Base-by-base conservation (phyloP, 1,139 yeast species). In the Nakaseomyces sp. region DNA sequence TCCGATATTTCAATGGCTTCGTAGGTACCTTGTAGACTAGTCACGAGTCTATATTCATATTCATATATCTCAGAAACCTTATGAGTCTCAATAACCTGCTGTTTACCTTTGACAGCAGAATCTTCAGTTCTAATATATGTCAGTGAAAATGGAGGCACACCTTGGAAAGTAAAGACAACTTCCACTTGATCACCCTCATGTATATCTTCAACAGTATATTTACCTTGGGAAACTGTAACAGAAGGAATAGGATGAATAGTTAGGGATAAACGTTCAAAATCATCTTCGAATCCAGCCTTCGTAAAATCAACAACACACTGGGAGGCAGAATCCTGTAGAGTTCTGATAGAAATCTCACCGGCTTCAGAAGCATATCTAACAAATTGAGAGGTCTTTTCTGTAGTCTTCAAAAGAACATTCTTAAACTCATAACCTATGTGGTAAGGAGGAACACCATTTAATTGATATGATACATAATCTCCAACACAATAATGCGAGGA, bases 121-220 rank as follows among this genome's bases (percentile, higher is more conserved):
- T 68, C 68, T 51, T 74, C 75, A 44, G 73, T 69, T 56, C 80
- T 70, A 5, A 76, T 76, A 51, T 74, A 75, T 1, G 76, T 74
- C 52, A 78, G 65, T 7, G 77, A 61, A 55, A 77, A 77, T 16
- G 94, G 94, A 12, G 91, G 88, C 0, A 73, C 72, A 20, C 93
- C 93, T 26, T 73, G 72, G 53, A 84, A 79, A 12, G 76, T 70
- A 59, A 84, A 82, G 2, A 70, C 71, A 44, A 84, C 74, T 56
- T 82, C 91, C 1, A 84, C 81, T 57, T 79, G 81, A 48, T 83
- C 93, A 40, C 97, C 98, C 58, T 87, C 95, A 55, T 88, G 95
- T 39, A 91, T 83, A 60, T 87, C 93, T 53, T 76, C 81, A 45
- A 81, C 76, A n/a, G 81, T 68, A 20, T 77, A 71, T 45, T 79